Conservation (phyloP, 2,329 filamentous ascomycete species). For the Coniochaeta sp. region DNA sequence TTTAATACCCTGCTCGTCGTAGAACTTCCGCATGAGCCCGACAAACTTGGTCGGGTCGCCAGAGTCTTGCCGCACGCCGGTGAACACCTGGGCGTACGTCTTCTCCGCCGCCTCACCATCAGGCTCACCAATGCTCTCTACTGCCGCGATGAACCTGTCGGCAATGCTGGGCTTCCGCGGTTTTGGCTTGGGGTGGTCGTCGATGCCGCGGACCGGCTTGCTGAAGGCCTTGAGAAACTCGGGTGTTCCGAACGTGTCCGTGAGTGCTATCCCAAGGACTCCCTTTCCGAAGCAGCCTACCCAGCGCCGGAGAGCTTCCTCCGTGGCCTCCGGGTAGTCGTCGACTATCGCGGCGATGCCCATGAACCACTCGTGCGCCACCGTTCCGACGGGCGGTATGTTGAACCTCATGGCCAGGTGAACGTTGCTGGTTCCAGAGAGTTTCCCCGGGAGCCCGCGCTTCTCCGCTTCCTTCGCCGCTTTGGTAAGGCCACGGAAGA, state of each 20-base stretch:
- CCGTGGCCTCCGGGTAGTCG: conserved; percentile 78
- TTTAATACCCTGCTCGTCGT: conserved; percentile 65
- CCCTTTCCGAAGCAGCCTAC: conserved; percentile 81
- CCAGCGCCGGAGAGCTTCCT: conserved; percentile 82
- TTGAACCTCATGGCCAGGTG: conserved; percentile 93
- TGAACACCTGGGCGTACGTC: conserved; percentile 76
- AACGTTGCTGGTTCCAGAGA: conserved; percentile 91
- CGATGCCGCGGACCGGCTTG: conserved; percentile 46
- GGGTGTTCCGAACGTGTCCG: conserved; percentile 92
- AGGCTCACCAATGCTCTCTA: conserved; percentile 2
- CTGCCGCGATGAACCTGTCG: conserved; percentile 20
- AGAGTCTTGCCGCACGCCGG: conserved; percentile 83
- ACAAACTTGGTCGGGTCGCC: conserved; percentile 79
- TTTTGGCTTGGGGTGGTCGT: conserved; percentile 26
- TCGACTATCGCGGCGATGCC: conserved; percentile 86
- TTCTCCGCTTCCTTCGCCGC: conserved; percentile 66
- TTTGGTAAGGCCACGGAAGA: conserved; percentile 77
- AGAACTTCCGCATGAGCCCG: conserved; percentile 70
- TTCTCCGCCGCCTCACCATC: conserved; percentile 37
- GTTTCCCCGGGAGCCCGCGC: conserved; percentile 60
- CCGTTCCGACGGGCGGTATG: conserved; percentile 77
- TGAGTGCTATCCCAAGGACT: conserved; percentile 80
- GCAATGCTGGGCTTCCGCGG: conserved; percentile 17
- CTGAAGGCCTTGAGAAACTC: conserved; percentile 82
- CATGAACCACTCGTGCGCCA: conserved; percentile 99